These are phyloP conservation scores for Elongisporangium undulatum DNA, from an alignment of 352 stramenopile species.

Conservation along the genomic window DNA sequence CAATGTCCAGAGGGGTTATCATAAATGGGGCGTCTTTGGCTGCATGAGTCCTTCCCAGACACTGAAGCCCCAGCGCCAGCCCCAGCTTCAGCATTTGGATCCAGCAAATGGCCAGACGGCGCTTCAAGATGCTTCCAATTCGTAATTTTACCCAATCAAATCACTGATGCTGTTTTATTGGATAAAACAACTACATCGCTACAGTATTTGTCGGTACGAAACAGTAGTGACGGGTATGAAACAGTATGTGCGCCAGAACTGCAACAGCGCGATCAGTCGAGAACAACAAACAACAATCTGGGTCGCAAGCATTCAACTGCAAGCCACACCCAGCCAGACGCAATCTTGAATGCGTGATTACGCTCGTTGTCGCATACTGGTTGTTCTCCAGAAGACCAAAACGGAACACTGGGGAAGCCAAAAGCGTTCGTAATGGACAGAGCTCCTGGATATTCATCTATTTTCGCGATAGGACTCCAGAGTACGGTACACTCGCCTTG, in stretches of 20 bases:
- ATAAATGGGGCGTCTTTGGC: not conserved
- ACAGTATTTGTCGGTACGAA: not conserved
- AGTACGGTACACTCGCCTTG: not conserved
- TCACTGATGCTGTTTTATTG: not conserved
- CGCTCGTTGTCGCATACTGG: not conserved
- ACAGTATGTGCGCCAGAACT: not conserved
- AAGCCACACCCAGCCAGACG: not conserved
- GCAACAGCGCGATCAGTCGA: not conserved
- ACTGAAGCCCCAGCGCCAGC: not conserved
- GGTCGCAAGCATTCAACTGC: not conserved
- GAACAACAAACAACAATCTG: not conserved
- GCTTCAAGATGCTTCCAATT: not conserved
- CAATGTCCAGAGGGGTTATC: conserved; percentile 61
- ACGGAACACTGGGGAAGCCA: not conserved
- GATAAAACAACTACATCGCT: not conserved
- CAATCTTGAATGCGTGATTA: not conserved
- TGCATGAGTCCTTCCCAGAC: not conserved
- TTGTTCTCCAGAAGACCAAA: not conserved
- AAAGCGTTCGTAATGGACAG: not conserved
- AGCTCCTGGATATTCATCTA: not conserved
- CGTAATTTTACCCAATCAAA: not conserved
- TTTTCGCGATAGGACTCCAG: not conserved
- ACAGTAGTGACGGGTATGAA: not conserved
- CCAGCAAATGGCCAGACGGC: not conserved
- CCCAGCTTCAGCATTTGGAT: not conserved